Evolutionary conservation across 129 eudicot genomes (phyloP), one percentile per base, ranked within the genome.

Genomic region (Rutidosis leptorrhynchoides): DNA sequence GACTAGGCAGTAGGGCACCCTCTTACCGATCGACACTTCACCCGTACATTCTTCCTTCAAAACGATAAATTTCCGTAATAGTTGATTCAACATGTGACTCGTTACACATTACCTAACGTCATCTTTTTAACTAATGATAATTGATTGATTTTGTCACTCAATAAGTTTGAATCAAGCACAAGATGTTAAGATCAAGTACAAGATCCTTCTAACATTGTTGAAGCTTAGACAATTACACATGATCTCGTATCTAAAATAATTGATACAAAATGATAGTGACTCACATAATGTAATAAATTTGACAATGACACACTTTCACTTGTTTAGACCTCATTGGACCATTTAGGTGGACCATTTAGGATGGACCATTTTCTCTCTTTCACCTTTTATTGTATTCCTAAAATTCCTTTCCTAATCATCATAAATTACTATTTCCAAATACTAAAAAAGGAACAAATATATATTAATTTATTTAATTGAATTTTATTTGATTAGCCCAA

Each of bases 251-350:
- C 52, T 48, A 29, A 29, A 56, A 61, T 71, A 71, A 62, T 72
- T 72, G 28, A 72, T 32, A 30, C 21, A 49, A 48, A 48, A 49
- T 33, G 62, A 71, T 23, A 60, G 4, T 49, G 54, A 62, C 61
- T 49, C 19, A 35, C 60, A 60, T 71, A 23, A 60, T 48, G 49
- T 70, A 42, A 46, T 30, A 14, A 6, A 4, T 1, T 46, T 49
- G 51, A 71, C 51, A 61, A 28, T 14, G 35, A 61, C 46, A 25
- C 16, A 33, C 17, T 27, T n/a, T 37, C 76, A 71, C 42, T 46
- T 55, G 57, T 62, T 60, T 62, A 63, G 62, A 62, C 61, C 62
- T 49, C 49, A 71, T 49, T 61, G 53, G 61, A 48, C 76, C 68
- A 59, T 32, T 46, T 61, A 58, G 26, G 65, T 52, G 71, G 59